Percentiles rank a stretch among this genome's conserved stretches.
These are phyloP conservation scores for Euphorbia peplus DNA, from an alignment of 345 rosid genomes.

Conservation along the genomic window DNA sequence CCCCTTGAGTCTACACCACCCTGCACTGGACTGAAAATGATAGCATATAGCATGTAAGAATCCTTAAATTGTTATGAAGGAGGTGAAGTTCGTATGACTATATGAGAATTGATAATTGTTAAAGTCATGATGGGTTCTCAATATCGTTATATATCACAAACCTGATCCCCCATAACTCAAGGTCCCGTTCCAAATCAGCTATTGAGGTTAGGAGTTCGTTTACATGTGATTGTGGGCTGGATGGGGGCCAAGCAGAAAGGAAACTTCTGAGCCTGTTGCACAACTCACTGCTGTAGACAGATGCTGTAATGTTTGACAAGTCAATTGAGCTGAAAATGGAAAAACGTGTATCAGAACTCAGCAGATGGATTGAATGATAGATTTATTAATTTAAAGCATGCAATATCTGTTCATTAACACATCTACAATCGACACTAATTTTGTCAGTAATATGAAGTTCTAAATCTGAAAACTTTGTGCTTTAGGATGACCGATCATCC, in stretches of 20 bases:
- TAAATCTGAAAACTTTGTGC: not conserved
- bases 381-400: not conserved
- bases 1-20: slow-evolving; percentile 30
- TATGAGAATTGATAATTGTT: not conserved
- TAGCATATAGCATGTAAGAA: slow-evolving; percentile 1
- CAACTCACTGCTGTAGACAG: slow-evolving; percentile 34
- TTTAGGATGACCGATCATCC: not conserved
- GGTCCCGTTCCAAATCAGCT: slow-evolving; percentile 29
- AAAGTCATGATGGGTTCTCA: not conserved
- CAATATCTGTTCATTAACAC: not conserved
- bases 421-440: no score
- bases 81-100: not conserved
- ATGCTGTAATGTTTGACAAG: slow-evolving; percentile 29
- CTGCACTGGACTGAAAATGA: slow-evolving; percentile 25
- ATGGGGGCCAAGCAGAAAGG: slow-evolving; percentile 32
- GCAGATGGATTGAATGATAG: slow-evolving; percentile 6
- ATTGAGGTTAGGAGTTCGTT: slow-evolving; percentile 30
- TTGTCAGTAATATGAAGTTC: not conserved
- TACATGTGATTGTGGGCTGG: slow-evolving; percentile 32
- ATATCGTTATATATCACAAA: slow-evolving; percentile 8
- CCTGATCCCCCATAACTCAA: slow-evolving; percentile 32
- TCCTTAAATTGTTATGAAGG: slow-evolving; percentile 1
- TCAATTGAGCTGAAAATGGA: slow-evolving; percentile 33
- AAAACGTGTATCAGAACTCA: slow-evolving; percentile 21
- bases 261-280: slow-evolving; percentile 27